Evolutionary conservation across 2,329 filamentous ascomycete species (phyloP), one percentile per base, ranked within the genome.

Genomic region (Zarea fungicola): DNA sequence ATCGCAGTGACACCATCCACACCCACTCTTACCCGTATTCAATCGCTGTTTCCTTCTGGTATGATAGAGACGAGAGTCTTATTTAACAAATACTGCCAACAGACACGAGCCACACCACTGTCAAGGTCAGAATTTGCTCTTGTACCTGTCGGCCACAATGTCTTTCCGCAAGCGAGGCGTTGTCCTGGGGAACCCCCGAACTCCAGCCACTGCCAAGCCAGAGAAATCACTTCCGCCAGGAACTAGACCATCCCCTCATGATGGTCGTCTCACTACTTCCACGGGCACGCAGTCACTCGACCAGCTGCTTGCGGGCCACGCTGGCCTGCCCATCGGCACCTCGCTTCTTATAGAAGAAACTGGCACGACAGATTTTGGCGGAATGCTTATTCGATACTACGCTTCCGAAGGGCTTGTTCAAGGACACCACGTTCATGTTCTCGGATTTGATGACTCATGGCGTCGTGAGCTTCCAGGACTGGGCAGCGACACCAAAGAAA

Each of bases 391-490:
- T 37, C 80, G 87, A 48, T 96, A 93, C 65, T 99, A 89, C 68
- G 92, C 90, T 1, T 91, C 92, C 0, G 91, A 99, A 68, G 93
- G 93, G 2, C 79, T 97, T 4, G 81, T 95, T 6, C 93, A 99
- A 62, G 90, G 89, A 1, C 93, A 99, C 61, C 79, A 84, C 50
- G 81, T 99, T 43, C 90, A 96, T 66, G 81, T 95, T 4, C 75
- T 97, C 31, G 92, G 90, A 2, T 75, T 88, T 53, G 81, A 83
- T 7, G 86, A 93, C 53, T 74, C 77, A 40, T 97, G 93, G 93
- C 81, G 83, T 31, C 76, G 87, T 54, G 89, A 92, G 57, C 72
- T 99, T 19, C 93, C 93, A 3, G 92, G 87, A 0, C 65, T 95
- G 28, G 76, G 74, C 2, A 69, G 60, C 9, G 64, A 67, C 14